phyloP scores from a whole-genome alignment of 2,329 filamentous ascomycete species.

The Myriosclerotinia duriaeana region DNA sequence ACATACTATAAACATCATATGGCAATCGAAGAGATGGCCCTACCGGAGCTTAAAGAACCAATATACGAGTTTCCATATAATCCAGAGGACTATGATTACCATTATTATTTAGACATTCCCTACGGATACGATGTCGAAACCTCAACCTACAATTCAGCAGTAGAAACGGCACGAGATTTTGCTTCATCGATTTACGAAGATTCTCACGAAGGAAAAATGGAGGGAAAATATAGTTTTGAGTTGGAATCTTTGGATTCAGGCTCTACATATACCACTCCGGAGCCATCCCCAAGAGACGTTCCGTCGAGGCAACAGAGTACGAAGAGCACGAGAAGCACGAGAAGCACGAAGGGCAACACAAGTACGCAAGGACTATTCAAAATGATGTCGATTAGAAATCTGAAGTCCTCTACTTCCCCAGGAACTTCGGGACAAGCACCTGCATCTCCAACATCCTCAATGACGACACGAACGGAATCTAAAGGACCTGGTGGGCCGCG shows the following conservation, averaged over 20 bases:
- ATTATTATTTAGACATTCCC: slow-evolving; percentile 17
- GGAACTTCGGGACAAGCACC: not conserved
- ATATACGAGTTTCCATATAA: slow-evolving; percentile 14
- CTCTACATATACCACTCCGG: not conserved
- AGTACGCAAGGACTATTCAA: slow-evolving; percentile 12
- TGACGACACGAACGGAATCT: not conserved
- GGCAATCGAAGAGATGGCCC: slow-evolving; percentile 5
- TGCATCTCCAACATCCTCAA: not conserved
- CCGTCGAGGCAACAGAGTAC: slow-evolving; percentile 10
- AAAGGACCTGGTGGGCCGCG: not conserved
- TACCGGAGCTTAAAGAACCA: not conserved
- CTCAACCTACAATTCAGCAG: slow-evolving; percentile 16
- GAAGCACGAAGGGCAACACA: not conserved
- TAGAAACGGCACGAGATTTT: not conserved
- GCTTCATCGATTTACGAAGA: slow-evolving; percentile 5
- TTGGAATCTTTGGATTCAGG: not conserved
- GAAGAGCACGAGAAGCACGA: not conserved
- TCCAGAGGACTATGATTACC: slow-evolving; percentile 14
- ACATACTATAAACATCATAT: slow-evolving; percentile 6
- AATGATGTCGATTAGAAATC: slow-evolving; percentile 13
- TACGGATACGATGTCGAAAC: slow-evolving; percentile 14
- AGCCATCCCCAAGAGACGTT: not conserved
- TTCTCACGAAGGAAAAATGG: slow-evolving; percentile 3
- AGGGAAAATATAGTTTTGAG: slow-evolving; percentile 1
- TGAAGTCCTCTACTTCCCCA: not conserved